These are phyloP conservation scores for Arthroderma sp. DNA, from an alignment of 2,329 filamentous ascomycete species.

Conservation along the genomic window DNA sequence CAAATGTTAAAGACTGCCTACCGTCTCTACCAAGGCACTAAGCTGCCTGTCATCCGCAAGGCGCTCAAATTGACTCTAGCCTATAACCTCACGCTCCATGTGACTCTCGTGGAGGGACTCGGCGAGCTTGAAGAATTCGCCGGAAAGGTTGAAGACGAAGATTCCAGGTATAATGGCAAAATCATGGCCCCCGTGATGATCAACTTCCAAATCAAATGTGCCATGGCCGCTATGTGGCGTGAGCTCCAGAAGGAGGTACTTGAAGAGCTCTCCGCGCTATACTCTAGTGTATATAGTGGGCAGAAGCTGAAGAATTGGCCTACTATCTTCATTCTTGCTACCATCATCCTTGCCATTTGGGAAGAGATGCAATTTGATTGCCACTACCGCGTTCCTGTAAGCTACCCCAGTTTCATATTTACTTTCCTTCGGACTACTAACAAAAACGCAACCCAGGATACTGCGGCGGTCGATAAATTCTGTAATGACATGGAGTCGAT, in stretches of 20 bases:
- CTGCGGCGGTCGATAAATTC: constrained; percentile 78
- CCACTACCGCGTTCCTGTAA: constrained; percentile 71
- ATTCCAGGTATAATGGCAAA: constrained; percentile 79
- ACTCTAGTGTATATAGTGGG: constrained; percentile 95
- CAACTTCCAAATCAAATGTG: constrained; percentile 98
- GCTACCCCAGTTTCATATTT: constrained; percentile 7
- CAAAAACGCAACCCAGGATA: constrained; percentile 37
- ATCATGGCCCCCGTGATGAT: constrained; percentile 95
- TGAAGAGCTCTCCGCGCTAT: constrained; percentile 80
- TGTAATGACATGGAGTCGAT: constrained; percentile 94
- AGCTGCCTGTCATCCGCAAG: constrained; percentile 82
- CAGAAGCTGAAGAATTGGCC: constrained; percentile 99
- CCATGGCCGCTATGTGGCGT: constrained; percentile 95
- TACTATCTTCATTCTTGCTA: constrained; percentile 93
- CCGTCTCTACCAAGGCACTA: constrained; percentile 80
- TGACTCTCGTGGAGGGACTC: constrained; percentile 85
- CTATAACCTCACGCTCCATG: constrained; percentile 88
- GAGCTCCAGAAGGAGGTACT: constrained; percentile 92
- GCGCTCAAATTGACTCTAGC: constrained; percentile 87
- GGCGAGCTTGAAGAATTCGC: constrained; percentile 57
- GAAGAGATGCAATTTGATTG: constrained; percentile 98
- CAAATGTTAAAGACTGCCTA: constrained; percentile 94
- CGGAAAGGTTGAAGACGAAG: constrained; percentile 73
- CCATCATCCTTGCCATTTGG: constrained; percentile 87
- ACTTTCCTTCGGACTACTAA: background rate